Percentiles rank a stretch among this genome's conserved stretches.
These are phyloP conservation scores for Fusarium lateritium DNA, from an alignment of 2,329 filamentous ascomycete species.

Conservation along the genomic window DNA sequence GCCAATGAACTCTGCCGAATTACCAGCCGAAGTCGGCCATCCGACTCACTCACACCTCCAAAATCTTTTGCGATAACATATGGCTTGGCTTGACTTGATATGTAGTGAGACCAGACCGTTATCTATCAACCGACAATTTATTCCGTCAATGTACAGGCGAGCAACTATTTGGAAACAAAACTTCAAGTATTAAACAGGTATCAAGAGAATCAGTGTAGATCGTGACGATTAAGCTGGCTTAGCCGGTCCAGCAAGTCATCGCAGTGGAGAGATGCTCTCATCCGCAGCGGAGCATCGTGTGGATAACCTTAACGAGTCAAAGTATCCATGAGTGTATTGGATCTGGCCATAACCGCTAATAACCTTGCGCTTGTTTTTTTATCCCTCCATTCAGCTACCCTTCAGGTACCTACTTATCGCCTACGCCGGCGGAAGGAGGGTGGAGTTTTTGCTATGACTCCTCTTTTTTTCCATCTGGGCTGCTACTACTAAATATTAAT, in stretches of 20 bases:
- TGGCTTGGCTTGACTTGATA: conserved; percentile 20
- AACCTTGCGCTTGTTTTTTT: conserved; percentile 44
- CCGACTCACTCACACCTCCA: conserved; percentile 24
- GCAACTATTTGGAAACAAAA: not conserved
- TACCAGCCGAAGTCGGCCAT: conserved; percentile 49
- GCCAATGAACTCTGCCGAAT: conserved; percentile 46
- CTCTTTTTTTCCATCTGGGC: conserved; percentile 36
- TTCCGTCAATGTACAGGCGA: conserved; percentile 14
- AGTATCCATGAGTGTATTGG: conserved; percentile 16
- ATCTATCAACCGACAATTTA: conserved; percentile 25
- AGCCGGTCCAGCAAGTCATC: conserved; percentile 14
- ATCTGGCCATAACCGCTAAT: conserved; percentile 33
- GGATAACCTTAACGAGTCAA: conserved; percentile 41
- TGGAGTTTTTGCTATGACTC: conserved; percentile 45
- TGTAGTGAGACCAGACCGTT: conserved; percentile 5
- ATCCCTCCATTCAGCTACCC: conserved; percentile 2
- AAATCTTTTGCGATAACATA: not conserved
- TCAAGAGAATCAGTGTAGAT: not conserved
- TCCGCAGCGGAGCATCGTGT: conserved; percentile 43
- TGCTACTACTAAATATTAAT: conserved; percentile 42
- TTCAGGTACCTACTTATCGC: conserved; percentile 28
- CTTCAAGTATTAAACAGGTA: not conserved
- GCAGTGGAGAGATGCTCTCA: conserved; percentile 30
- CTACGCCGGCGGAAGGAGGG: conserved; percentile 41
- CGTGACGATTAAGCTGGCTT: not conserved